Evolutionary conservation across 768 basidiomycete species (phyloP), one percentile per base, ranked within the genome.

Genomic region (Lactarius akahatsu): DNA sequence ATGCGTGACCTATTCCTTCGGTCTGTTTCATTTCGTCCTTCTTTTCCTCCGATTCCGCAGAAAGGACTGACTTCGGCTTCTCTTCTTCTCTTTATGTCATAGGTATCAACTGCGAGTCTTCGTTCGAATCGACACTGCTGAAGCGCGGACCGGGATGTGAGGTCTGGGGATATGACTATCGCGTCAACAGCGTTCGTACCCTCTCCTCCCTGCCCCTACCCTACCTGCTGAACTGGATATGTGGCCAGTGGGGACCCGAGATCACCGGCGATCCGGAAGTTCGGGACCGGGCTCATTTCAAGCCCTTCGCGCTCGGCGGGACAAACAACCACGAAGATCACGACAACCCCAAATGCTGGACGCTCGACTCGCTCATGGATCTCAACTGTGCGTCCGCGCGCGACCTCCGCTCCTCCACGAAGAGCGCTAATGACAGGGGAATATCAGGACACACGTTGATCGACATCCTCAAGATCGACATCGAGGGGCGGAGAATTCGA

Each of bases 401-500:
- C 8, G 34, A 34, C 8, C 9, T 34, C 34, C 34, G 34, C 34
- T 32, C 30, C 30, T 32, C 30, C 30, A 32, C 30, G 30, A 32
- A 32, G 7, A 32, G 30, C 34, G 34, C 34, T 34, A 34, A 34
- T 34, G 34, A 34, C 9, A 1, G 30, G 34, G 34, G 34, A 34
- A 9, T 1, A 7, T 15, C 59, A 85, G 85, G 84, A n/a, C 89
- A 91, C 71, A 77, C 76, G 26, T 85, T 85, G 70, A 86, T 90
- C 62, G 89, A 91, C 68, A 81, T 90, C 68, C 81, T 89, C 64
- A 87, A 89, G 74, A 76, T 91, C 63, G 90, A 91, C 74, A 83
- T 89, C 28, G 89, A 91, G 71, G 71, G 82, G 85, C 43, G 80
- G 80, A 74, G 90, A 91, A 71, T 90, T 86, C 73, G 82, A 86